Percentiles rank a stretch among this genome's conserved stretches.
These are phyloP conservation scores for Kalanchoe fedtschenkoi DNA, from an alignment of 164 flowering plant species.

Conservation along the genomic window DNA sequence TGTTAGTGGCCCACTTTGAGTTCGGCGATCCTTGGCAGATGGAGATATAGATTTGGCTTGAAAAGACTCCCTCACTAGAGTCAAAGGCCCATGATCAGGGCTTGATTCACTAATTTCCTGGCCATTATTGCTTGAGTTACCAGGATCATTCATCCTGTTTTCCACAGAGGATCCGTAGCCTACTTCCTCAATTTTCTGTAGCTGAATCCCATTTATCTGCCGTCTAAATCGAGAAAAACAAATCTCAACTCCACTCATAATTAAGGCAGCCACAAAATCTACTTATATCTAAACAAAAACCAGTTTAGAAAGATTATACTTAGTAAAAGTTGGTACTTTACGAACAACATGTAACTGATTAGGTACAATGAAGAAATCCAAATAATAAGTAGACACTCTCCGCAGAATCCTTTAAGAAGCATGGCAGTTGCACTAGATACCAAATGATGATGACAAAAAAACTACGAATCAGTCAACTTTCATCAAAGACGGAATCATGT, in stretches of 20 bases:
- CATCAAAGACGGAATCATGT: background rate
- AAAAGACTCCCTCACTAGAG: slow-evolving; percentile 29
- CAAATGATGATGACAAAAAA: background rate
- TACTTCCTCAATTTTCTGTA: slow-evolving; percentile 19
- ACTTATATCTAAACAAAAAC: too few relatives aligned
- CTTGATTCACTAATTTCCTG: slow-evolving; percentile 32
- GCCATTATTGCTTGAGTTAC: slow-evolving; percentile 17
- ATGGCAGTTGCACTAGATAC: background rate
- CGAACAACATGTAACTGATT: background rate
- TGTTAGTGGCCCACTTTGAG: slow-evolving; percentile 76
- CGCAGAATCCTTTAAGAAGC: background rate
- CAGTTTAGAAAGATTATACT: too few relatives aligned
- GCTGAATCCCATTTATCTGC: slow-evolving; percentile 16
- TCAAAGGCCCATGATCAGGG: slow-evolving; percentile 26
- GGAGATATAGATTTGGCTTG: slow-evolving; percentile 32
- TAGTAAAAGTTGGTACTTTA: background rate
- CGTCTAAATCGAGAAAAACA: slow-evolving; percentile 21
- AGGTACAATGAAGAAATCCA: background rate
- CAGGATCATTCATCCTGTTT: slow-evolving; percentile 21
- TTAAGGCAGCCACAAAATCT: too few relatives aligned
- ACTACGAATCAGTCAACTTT: background rate
- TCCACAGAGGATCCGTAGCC: slow-evolving; percentile 25
- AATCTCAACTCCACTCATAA: background rate
- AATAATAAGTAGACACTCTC: background rate
- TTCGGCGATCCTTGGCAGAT: slow-evolving; percentile 38